phyloP scores from a whole-genome alignment of 805 yeast genomes.

The Lipomyces sp. region DNA sequence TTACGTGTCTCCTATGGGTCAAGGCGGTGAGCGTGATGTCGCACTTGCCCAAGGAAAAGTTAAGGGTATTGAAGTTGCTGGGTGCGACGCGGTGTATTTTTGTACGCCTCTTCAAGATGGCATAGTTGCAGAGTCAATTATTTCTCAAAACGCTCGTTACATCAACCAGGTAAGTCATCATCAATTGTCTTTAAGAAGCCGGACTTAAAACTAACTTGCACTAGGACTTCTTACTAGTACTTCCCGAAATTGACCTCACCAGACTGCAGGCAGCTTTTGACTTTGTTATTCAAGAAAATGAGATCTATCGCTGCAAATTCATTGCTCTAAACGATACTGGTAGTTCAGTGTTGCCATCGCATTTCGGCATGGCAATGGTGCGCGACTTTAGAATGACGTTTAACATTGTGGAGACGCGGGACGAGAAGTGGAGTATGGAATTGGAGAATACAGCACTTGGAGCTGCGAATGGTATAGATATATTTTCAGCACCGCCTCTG shows the following conservation, averaged over 20 bases:
- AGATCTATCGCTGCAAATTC: conserved; percentile 10
- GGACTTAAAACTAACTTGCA: background rate
- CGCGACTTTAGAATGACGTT: background rate
- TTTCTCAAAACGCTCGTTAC: conserved; percentile 11
- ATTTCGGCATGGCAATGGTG: conserved; percentile 11
- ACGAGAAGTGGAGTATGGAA: background rate
- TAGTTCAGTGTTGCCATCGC: no score
- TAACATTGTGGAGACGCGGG: background rate
- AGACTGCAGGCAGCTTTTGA: conserved; percentile 19
- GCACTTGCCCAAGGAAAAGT: background rate
- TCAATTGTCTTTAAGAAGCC: background rate
- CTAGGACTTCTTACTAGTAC: no score
- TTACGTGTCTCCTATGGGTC: background rate
- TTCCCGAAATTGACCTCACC: conserved; percentile 10
- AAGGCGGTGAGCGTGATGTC: background rate
- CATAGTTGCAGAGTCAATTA: conserved; percentile 19
- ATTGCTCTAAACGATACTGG: conserved; percentile 5
- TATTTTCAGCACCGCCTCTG: conserved; percentile 10
- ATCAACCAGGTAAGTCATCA: conserved; percentile 25
- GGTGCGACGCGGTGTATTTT: conserved; percentile 9
- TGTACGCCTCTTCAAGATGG: conserved; percentile 33
- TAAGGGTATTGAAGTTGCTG: background rate
- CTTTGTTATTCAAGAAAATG: conserved; percentile 5
- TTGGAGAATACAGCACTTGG: background rate
- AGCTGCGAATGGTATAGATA: background rate